Evolutionary conservation across 306 rosid genomes (phyloP).

Genomic region (Senna tora): DNA sequence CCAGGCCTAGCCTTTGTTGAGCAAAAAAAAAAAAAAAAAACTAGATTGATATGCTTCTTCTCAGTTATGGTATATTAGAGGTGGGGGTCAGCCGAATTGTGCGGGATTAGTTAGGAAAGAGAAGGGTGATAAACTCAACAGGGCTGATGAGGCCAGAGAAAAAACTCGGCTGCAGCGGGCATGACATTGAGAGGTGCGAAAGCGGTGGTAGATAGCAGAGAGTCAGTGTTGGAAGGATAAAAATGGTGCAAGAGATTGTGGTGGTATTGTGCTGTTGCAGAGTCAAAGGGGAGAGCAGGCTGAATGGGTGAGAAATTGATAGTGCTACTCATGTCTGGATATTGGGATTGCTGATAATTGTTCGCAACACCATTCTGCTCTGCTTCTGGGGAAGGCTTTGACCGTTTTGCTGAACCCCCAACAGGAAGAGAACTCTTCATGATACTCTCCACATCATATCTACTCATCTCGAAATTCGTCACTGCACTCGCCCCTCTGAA

Average conservation of each 20-base stretch:
- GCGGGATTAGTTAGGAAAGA: no score
- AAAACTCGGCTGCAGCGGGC: constrained; percentile 70
- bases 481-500: constrained; percentile 92
- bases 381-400: constrained; percentile 72
- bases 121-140: constrained; percentile 58
- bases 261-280: constrained; percentile 61
- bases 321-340: constrained; percentile 48
- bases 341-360: constrained; percentile 48
- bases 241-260: constrained; percentile 70
- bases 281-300: constrained; percentile 62
- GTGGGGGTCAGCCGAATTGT: constrained; percentile 57
- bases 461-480: constrained; percentile 91
- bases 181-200: constrained; percentile 47
- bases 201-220: constrained; percentile 30
- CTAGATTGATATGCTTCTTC: constrained; percentile 42
- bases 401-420: constrained; percentile 89
- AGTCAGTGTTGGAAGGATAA: constrained; percentile 33
- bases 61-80: constrained; percentile 50
- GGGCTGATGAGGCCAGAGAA: constrained; percentile 81
- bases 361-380: constrained; percentile 56
- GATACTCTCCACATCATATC: constrained; percentile 91
- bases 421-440: constrained; percentile 78
- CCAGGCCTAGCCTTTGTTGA: constrained; percentile 43
- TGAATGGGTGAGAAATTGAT: constrained; percentile 72
- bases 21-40: constrained; percentile 63